phyloP scores from a whole-genome alignment of 208 protist species.

The Herpetomonas tarakana region DNA sequence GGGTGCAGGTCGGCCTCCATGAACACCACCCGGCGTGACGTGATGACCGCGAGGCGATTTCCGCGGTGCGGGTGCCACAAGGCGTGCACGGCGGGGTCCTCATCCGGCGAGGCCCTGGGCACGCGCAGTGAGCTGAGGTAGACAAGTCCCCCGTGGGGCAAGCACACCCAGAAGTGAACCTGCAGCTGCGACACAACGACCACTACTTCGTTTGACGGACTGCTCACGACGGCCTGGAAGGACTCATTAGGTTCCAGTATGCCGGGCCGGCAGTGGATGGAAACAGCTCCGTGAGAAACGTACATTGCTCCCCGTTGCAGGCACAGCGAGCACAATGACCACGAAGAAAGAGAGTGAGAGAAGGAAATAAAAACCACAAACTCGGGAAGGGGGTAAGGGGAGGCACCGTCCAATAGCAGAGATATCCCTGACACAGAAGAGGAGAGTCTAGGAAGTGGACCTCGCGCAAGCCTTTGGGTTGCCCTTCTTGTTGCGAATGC shows the following conservation, averaged over 20 bases:
- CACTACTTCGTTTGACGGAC: conserved; percentile 25
- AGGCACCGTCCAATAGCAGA: too few relatives aligned
- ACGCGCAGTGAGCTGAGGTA: conserved; percentile 45
- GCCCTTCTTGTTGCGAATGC: too few relatives aligned
- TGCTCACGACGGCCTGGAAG: conserved; percentile 1
- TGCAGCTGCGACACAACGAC: conserved; percentile 49
- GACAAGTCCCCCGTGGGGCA: conserved; percentile 14
- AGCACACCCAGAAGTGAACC: conserved; percentile 56
- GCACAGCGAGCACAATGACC: background rate
- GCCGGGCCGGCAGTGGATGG: background rate
- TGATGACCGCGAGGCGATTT: conserved; percentile 53
- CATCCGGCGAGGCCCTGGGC: conserved; percentile 28
- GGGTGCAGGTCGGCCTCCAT: conserved; percentile 24
- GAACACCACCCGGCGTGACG: conserved; percentile 49
- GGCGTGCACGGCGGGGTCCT: conserved; percentile 43
- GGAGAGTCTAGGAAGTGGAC: too few relatives aligned
- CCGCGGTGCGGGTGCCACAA: conserved; percentile 54
- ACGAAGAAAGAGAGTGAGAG: conserved; percentile 5
- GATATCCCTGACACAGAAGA: too few relatives aligned
- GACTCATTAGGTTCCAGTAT: background rate
- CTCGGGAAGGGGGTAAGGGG: conserved; percentile 4
- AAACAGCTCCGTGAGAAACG: background rate
- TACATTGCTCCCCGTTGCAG: too few relatives aligned
- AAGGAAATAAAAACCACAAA: conserved; percentile 3
- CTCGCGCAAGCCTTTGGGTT: too few relatives aligned